Conservation (phyloP, 495 filamentous ascomycete species). For the Penicillium crystallinum region DNA sequence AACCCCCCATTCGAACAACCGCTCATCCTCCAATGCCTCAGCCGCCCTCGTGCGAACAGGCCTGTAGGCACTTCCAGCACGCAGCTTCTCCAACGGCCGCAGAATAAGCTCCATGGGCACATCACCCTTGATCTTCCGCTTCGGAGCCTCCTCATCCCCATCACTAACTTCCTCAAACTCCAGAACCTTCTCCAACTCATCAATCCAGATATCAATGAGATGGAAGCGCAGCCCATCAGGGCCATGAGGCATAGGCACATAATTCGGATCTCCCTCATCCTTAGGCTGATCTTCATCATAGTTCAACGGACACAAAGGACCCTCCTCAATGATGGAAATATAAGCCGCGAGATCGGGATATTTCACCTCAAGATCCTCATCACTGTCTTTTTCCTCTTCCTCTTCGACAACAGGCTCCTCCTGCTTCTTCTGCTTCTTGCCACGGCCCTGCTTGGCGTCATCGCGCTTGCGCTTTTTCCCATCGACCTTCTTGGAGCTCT, state of each 20-base stretch:
- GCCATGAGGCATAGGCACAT: constrained; percentile 43
- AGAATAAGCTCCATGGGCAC: constrained; percentile 51
- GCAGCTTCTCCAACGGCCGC: constrained; percentile 53
- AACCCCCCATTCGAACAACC: constrained; percentile 56
- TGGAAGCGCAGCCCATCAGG: constrained; percentile 85
- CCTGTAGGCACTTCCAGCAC: constrained; percentile 58
- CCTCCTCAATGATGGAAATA: constrained; percentile 38
- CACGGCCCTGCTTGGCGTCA: constrained; percentile 32
- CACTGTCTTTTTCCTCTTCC: constrained; percentile 5
- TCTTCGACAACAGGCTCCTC: constrained; percentile 5
- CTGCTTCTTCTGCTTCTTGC: constrained; percentile 37
- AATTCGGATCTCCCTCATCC: constrained; percentile 27
- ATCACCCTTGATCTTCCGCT: constrained; percentile 31
- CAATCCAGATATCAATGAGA: constrained; percentile 84
- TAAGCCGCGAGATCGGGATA: constrained; percentile 39
- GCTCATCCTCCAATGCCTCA: constrained; percentile 69
- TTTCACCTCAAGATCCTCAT: constrained; percentile 33
- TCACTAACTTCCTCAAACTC: constrained; percentile 42
- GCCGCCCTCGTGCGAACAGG: constrained; percentile 64
- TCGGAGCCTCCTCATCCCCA: constrained; percentile 21
- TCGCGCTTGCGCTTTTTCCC: constrained; percentile 29
- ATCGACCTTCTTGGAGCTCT: constrained; percentile 7
- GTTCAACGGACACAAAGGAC: constrained; percentile 40
- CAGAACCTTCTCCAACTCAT: constrained; percentile 70
- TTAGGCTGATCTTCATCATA: constrained; percentile 36